Base-by-base conservation (phyloP, 257 asterid genomes). In the Datura wrightii region DNA sequence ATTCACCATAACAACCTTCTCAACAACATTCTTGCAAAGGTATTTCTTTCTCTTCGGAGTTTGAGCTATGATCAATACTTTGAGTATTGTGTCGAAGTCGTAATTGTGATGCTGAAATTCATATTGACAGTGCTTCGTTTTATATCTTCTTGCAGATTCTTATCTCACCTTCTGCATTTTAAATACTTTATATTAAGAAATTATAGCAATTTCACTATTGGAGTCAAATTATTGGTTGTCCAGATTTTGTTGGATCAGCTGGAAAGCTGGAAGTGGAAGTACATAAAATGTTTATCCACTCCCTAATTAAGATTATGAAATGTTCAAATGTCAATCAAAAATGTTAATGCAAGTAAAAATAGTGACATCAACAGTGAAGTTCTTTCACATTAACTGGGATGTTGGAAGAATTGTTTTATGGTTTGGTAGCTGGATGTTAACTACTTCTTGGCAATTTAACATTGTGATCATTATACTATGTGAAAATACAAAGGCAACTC, bases 1-100 rank as follows among this genome's bases (percentile, higher is more conserved):
- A 95, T 95, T 87, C 98, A 95, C 91, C 98, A 93, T 86, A 94
- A 93, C 93, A 95, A 95, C 88, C 97, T 95, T 60, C 98, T 95
- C 41, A 94, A 95, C 92, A 95, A 95, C 86, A 94, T 95, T 87
- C 97, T 95, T 82, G 98, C 98, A 44, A 95, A 94, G 98, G 98
- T 95, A 87, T 50, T 85, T 70, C 78, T 37, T 24, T 86, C 15
- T 85, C 18, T 60, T 52, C n/a, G 16, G 54, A 1, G 50, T 37
- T 50, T 58, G 44, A 69, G 4, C 39, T 31, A 31, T 58, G 55
- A 85, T 36, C 72, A 3, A 69, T 53, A 53, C 50, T 8, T 19
- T 58, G 37, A 11, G 70, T 69, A 39, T 62, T 31, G 31, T 78
- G 65, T 14, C 31, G 15, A 78, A 78, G 82, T 78, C 3, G 3